Conservation (phyloP, 2,329 filamentous ascomycete species). For the Rhytidhysteron rufulum region DNA sequence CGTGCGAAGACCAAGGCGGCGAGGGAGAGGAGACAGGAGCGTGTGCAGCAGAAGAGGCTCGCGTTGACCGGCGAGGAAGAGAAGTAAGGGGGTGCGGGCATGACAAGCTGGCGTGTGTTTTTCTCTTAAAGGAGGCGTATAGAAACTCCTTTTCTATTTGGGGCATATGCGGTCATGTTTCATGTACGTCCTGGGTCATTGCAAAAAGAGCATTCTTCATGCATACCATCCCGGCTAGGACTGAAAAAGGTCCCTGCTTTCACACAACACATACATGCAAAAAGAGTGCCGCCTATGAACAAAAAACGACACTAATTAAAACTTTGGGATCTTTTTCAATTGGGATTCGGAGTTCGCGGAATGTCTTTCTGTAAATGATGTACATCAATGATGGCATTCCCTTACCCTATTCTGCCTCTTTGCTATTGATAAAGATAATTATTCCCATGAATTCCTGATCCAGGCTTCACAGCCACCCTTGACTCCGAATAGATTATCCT, state of each 20-base stretch:
- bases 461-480: not conserved
- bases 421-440: no score
- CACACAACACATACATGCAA: no score
- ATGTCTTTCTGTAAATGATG: no score
- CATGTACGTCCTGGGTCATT: slow-evolving; percentile 40
- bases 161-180: slow-evolving; percentile 43
- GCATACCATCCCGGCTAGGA: slow-evolving; percentile 4
- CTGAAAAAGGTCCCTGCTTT: no score
- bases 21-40: slow-evolving; percentile 95
- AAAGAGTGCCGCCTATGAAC: no score
- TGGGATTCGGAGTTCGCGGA: no score
- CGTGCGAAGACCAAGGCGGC: slow-evolving; percentile 99
- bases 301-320: no score
- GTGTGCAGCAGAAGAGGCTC: slow-evolving; percentile 84
- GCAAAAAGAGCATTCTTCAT: slow-evolving; percentile 33
- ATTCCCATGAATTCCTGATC: no score
- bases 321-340: no score
- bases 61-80: slow-evolving; percentile 72
- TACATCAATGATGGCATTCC: no score
- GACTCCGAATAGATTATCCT: not conserved
- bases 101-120: slow-evolving; percentile 41
- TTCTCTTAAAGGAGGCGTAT: slow-evolving; percentile 34
- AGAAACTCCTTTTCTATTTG: slow-evolving; percentile 33
- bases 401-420: no score
- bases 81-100: slow-evolving; percentile 34